A percentile compares a stretch with the other conserved stretches of the same genome.
These are phyloP conservation scores for Tetracentron sinense DNA, from an alignment of 164 flowering plant genomes.

Conservation along the genomic window DNA sequence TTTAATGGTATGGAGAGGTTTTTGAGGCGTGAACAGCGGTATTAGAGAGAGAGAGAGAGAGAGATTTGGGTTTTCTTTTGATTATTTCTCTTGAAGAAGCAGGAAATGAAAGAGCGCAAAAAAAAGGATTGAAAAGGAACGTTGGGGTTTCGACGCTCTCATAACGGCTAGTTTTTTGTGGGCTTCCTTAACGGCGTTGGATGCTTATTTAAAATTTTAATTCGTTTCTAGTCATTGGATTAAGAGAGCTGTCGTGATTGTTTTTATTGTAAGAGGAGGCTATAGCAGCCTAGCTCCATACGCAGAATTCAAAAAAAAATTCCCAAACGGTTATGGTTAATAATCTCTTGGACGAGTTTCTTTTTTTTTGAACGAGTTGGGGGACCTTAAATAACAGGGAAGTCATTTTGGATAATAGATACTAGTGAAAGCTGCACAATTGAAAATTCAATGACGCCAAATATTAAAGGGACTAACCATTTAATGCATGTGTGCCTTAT, in stretches of 20 bases:
- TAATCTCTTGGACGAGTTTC: too few species aligned
- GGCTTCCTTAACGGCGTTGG: constrained; percentile 4
- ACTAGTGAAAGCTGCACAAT: too few species aligned
- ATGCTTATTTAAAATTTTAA: constrained; percentile 6
- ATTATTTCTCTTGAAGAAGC: not conserved
- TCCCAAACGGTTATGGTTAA: too few species aligned
- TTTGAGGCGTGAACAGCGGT: not conserved
- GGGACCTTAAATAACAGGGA: too few species aligned
- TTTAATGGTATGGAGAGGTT: not conserved
- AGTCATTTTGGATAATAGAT: too few species aligned
- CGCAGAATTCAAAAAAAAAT: too few species aligned
- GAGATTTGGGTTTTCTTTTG: not conserved
- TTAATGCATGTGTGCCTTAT: too few species aligned
- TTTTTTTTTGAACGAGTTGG: too few species aligned
- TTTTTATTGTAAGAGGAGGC: too few species aligned
- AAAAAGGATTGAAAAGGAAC: constrained; percentile 23
- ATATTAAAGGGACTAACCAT: too few species aligned
- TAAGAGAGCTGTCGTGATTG: not conserved
- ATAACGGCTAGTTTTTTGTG: constrained; percentile 62
- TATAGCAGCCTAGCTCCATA: too few species aligned
- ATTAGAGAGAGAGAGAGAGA: not conserved
- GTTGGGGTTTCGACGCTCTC: constrained; percentile 41
- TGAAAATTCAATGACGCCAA: too few species aligned
- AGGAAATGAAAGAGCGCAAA: constrained; percentile 1
- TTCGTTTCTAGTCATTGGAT: constrained; percentile 4